A percentile compares a stretch with the other conserved stretches of the same genome.
These are phyloP conservation scores for Hypoxylon subgilvum DNA, from an alignment of 495 filamentous ascomycete genomes.

Conservation along the genomic window DNA sequence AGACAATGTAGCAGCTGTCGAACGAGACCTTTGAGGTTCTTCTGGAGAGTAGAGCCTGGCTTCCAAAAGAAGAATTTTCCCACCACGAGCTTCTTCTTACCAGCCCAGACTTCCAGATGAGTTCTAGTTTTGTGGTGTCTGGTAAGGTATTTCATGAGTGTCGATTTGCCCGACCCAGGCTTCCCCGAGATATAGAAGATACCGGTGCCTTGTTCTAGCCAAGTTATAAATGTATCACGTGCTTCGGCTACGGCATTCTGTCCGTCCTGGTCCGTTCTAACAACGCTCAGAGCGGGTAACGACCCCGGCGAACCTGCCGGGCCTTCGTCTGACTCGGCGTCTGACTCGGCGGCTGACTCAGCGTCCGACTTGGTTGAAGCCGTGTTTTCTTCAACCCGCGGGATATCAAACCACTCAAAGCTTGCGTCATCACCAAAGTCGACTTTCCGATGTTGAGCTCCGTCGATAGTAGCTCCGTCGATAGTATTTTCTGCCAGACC, in stretches of 20 bases:
- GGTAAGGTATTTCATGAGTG: slow-evolving; percentile 51
- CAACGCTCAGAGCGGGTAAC: no score
- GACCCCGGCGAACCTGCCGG: no score
- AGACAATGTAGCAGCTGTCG: slow-evolving; percentile 48
- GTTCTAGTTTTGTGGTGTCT: slow-evolving; percentile 19
- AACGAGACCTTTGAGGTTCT: slow-evolving; percentile 50
- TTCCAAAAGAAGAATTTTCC: slow-evolving; percentile 59
- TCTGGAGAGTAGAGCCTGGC: slow-evolving; percentile 46
- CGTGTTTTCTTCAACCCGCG: background rate
- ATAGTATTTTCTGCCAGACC: background rate
- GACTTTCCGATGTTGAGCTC: background rate
- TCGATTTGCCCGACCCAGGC: slow-evolving; percentile 55
- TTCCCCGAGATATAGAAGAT: slow-evolving; percentile 51
- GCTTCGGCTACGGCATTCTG: background rate
- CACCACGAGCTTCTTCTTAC: slow-evolving; percentile 33
- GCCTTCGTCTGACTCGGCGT: background rate
- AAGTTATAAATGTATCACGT: slow-evolving; percentile 33
- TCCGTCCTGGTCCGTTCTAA: no score
- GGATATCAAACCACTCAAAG: background rate
- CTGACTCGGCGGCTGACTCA: background rate
- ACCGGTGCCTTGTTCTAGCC: slow-evolving; percentile 39
- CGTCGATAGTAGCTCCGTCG: background rate
- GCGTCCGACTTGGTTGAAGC: background rate
- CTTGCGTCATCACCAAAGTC: background rate
- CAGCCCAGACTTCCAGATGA: slow-evolving; percentile 41